Base-by-base conservation (phyloP, 345 rosid species). In the Alliaria petiolata region DNA sequence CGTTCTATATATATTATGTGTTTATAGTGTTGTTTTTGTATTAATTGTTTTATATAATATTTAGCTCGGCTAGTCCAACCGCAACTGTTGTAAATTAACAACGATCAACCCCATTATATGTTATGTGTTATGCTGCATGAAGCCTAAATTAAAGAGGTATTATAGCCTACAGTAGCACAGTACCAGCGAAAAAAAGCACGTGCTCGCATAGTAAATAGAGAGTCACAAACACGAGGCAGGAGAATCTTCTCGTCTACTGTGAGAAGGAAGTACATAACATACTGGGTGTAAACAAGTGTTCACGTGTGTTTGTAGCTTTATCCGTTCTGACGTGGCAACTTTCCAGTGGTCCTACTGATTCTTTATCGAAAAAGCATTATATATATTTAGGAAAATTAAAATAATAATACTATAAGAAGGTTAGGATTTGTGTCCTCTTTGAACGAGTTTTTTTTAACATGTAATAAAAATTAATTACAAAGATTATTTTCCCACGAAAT, bases 301-400 rank as follows among this genome's bases (percentile, higher is more conserved):
- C 66, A 47, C 58, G 58, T 69, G 47, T 57, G n/a, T 11, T 35
- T 34, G 4, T 35, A 25, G 19, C 57, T 58, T 58, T 58, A 69
- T 58, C 39, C 6, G 26, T 43, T 28, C 44, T 44, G 33, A 22
- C 38, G 57, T 59, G 74, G 30, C 30, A 7, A n/a, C 17, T 15
- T 46, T 25, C 0, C 11, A 56, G 0, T 69, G 47, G 66, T 69
- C n/a, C 58, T 35, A 14, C 20, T 40, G 14, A 53, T 30, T 6
- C 33, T 16, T 17, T 53, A 55, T 34, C 49, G 22, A 6, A 14
- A 33, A 47, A 49, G n/a, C 17, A 17, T 14, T 19, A 13, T 19
- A 13, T 33, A 3, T 20, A 6, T 38, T 38, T 10, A 20, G 14
- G 34, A 39, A 59, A 14, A 22, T 1, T 44, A 31, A n/a, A 42